Base-by-base conservation (phyloP, 78 protist species). In the Emiliania huxleyi region DNA sequence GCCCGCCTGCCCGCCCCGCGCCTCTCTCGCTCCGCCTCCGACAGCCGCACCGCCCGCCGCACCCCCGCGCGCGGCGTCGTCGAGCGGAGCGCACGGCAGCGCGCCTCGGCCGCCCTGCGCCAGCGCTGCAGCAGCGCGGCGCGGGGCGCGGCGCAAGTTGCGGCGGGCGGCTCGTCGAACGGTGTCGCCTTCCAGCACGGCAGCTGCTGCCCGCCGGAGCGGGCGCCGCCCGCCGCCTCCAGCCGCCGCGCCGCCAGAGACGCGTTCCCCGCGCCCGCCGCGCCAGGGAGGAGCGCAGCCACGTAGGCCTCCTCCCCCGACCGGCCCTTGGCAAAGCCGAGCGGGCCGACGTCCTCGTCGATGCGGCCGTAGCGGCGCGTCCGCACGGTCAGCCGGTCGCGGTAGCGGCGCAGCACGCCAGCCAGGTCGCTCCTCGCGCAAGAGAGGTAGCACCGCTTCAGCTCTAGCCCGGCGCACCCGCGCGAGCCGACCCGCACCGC, bases 61-160 rank as follows among this genome's bases (percentile, higher is more conserved):
- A 29, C 18, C 46, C 33, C 18, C 46, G 85, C 85, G 46, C 85
- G 85, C 12, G 85, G 85, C 85, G 85, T 79, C 87, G 87, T 43
- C 52, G 2, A 0, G 19, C 19, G 33, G 42, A 43, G 55, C 87
- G 37, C 55, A 0, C 11, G 19, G 52, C 87, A 79, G 40, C 48
- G 33, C 35, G 55, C 52, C 87, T 11, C 0, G 37, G 48, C 85
- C 29, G 22, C n/a, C 3, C 23, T 5, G 5, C 42, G 81, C 81
- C 81, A 71, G 21, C 81, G 81, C 21, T 35, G 81, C 48, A 40
- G 15, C 33, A 37, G 48, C 5, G 4, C n/a, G 15, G 45, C 85
- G 35, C 85, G 1, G 46, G 2, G 26, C 12, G 6, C 3, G 3
- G 0, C 55, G 55, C 55, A 43, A 0, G 87, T 43, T 1, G 87